These are phyloP conservation scores for Rhodotorula diobovata DNA, from an alignment of 768 basidiomycete species.

Conservation along the genomic window DNA sequence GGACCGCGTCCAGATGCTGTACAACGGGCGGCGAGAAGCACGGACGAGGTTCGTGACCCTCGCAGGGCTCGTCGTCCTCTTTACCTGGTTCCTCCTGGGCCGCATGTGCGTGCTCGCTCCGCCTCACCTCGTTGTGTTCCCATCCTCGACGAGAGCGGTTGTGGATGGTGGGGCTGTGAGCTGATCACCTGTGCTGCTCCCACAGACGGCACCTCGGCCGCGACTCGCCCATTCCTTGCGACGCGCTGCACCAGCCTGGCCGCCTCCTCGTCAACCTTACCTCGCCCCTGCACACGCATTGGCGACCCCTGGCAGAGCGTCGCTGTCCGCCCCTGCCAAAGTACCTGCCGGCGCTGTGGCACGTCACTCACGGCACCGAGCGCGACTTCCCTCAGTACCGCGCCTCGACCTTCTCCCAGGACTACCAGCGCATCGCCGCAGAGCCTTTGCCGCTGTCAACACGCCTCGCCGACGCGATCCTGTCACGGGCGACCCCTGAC, in stretches of 20 bases:
- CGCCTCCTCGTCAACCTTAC: conserved; percentile 38
- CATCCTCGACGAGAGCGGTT: neutral
- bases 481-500: neutral
- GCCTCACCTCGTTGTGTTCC: rapidly evolving
- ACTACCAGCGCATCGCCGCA: conserved; percentile 28
- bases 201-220: neutral
- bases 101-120: neutral
- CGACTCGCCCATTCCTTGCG: conserved; percentile 11
- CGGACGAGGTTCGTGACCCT: neutral
- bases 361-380: conserved; percentile 17
- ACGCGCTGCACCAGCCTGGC: conserved; percentile 22
- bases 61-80: neutral
- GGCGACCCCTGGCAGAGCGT: conserved; percentile 20
- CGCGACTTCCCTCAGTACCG: conserved; percentile 13
- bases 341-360: conserved; percentile 38
- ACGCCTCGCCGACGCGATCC: neutral
- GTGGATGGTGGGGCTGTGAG: too few species aligned
- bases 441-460: conserved; percentile 5
- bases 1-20: neutral
- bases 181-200: neutral
- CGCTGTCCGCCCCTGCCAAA: conserved; percentile 22
- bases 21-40: neutral
- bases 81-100: neutral
- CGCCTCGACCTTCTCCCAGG: conserved; percentile 13
- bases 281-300: conserved; percentile 31